phyloP scores from a whole-genome alignment of 768 basidiomycete genomes.

The Coprinopsis marcescibilis region DNA sequence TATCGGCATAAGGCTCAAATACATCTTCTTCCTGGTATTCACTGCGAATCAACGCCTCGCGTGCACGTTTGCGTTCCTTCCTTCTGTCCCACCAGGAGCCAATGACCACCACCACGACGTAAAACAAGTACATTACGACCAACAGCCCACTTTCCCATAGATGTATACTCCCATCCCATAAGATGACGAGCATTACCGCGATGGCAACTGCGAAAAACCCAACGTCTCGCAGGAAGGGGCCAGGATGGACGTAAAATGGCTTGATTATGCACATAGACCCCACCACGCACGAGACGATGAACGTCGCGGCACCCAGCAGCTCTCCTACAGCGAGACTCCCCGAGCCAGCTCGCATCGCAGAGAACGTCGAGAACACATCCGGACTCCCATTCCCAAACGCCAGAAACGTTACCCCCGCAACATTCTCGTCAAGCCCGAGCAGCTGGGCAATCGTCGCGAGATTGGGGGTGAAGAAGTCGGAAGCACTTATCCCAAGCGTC shows the following conservation, averaged over 20 bases:
- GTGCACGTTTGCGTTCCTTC: constrained; percentile 37
- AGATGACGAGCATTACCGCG: constrained; percentile 62
- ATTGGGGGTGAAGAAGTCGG: constrained; percentile 98
- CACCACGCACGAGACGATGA: constrained; percentile 94
- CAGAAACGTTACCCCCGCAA: constrained; percentile 94
- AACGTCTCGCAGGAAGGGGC: constrained; percentile 88
- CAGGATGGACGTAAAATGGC: constrained; percentile 78
- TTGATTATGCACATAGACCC: constrained; percentile 98
- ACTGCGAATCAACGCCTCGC: constrained; percentile 48
- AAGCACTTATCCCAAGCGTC: constrained; percentile 89
- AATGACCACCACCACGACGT: constrained; percentile 70
- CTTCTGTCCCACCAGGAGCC: constrained; percentile 73
- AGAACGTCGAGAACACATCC: constrained; percentile 93
- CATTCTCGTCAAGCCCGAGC: constrained; percentile 85
- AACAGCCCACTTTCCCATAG: constrained; percentile 70
- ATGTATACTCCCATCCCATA: constrained; percentile 70
- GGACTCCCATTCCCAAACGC: constrained; percentile 98
- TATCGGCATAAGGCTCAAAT: constrained; percentile 53
- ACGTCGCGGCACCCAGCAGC: constrained; percentile 89
- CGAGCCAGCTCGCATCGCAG: constrained; percentile 80
- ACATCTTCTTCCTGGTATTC: constrained; percentile 50
- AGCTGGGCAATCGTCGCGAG: constrained; percentile 82
- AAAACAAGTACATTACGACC: constrained; percentile 67
- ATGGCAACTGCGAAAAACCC: constrained; percentile 91
- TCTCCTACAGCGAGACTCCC: constrained; percentile 93